Conservation (phyloP, 257 asterid genomes). For the Solanum stenotomum region DNA sequence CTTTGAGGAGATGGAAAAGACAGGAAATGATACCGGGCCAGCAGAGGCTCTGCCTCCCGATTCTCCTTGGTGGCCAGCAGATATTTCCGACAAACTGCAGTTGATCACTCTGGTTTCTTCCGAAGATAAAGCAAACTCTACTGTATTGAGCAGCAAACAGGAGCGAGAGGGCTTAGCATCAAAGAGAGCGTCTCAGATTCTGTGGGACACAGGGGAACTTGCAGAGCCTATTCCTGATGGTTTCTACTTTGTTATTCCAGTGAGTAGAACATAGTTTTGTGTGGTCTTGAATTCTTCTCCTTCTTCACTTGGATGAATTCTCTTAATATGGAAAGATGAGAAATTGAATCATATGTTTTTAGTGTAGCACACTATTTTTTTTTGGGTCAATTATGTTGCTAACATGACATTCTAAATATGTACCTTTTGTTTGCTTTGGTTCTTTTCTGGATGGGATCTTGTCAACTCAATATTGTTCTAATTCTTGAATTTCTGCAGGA, state of each 20-base stretch:
- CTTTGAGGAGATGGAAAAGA: constrained; percentile 61
- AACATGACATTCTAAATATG: not conserved
- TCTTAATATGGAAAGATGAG: not conserved
- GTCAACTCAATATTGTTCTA: not conserved
- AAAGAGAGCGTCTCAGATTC: constrained; percentile 58
- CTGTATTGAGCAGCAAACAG: constrained; percentile 26
- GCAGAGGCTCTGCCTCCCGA: constrained; percentile 35
- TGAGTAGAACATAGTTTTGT: constrained; percentile 18
- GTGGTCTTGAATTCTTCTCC: not conserved
- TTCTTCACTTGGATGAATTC: not conserved
- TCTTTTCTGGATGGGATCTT: not conserved
- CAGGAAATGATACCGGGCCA: constrained; percentile 30
- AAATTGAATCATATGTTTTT: not conserved
- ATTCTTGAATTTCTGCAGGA: constrained; percentile 49
- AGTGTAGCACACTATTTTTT: not conserved
- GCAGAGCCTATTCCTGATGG: constrained; percentile 83
- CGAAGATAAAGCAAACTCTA: constrained; percentile 36
- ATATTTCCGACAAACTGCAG: constrained; percentile 48
- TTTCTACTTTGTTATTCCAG: constrained; percentile 77
- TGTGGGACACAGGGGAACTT: constrained; percentile 86
- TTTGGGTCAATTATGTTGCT: not conserved
- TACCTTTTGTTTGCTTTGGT: not conserved
- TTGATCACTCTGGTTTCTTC: constrained; percentile 45
- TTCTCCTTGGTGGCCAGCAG: constrained; percentile 63
- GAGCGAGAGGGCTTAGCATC: constrained; percentile 38